Evolutionary conservation across 2,329 filamentous ascomycete species (phyloP).

Genomic region (Claviceps paspali): DNA sequence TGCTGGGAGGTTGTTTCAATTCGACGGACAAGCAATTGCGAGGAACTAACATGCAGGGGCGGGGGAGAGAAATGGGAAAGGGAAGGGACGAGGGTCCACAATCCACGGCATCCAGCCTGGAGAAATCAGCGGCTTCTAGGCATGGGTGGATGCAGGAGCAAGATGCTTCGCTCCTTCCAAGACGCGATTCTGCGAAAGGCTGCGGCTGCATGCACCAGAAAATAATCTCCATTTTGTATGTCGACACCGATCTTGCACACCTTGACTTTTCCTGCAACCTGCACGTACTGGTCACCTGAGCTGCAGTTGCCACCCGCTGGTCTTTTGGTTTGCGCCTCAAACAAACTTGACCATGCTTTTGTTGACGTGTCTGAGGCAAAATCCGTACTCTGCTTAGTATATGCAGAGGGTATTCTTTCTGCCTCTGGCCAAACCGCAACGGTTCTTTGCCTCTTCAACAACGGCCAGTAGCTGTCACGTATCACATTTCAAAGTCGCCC

Average conservation of each 20-base stretch:
- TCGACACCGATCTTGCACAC: slow-evolving; percentile 1
- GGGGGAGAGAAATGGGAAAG: too few relatives aligned
- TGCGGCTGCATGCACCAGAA: too few relatives aligned
- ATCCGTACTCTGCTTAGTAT: neutral
- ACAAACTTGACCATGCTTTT: neutral
- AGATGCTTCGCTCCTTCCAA: neutral
- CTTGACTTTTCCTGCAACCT: slow-evolving; percentile 1
- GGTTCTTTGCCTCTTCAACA: neutral
- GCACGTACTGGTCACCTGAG: slow-evolving; percentile 1
- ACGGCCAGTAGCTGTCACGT: neutral
- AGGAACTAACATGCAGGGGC: neutral
- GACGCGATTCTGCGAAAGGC: neutral
- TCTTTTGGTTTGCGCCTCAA: neutral
- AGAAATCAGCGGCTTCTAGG: too few relatives aligned
- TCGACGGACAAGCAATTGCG: too few relatives aligned
- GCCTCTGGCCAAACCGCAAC: neutral
- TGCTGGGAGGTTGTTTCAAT: too few relatives aligned
- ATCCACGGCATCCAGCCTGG: too few relatives aligned
- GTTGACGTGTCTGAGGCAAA: slow-evolving; percentile 6
- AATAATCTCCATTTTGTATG: too few relatives aligned
- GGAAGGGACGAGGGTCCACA: neutral
- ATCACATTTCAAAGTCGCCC: neutral
- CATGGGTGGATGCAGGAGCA: neutral
- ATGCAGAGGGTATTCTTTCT: neutral
- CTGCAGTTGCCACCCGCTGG: slow-evolving; percentile 3